Percentiles rank a stretch among this genome's conserved stretches.
Evolutionary conservation across 176 grass and related monocot species (phyloP).

Genomic region (Juncus effusus): DNA sequence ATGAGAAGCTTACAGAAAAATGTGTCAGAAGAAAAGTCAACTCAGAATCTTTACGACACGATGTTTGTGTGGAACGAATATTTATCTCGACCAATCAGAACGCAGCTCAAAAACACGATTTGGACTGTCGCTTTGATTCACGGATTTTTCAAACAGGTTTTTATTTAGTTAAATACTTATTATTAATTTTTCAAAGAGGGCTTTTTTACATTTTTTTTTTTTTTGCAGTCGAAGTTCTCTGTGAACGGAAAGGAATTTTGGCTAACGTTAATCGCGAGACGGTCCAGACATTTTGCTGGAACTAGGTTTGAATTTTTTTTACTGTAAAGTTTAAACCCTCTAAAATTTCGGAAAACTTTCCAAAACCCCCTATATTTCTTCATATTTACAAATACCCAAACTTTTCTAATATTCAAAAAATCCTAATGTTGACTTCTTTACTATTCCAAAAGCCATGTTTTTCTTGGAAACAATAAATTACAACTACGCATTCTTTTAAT

Average conservation of each 20-base stretch:
- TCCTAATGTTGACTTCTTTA: background rate
- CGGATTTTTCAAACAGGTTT: constrained; percentile 97
- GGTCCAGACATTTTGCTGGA: constrained; percentile 98
- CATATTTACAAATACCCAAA: background rate
- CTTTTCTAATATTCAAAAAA: too few species aligned
- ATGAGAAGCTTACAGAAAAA: constrained; percentile 98
- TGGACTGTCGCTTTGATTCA: constrained; percentile 90
- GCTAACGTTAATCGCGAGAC: constrained; percentile 92
- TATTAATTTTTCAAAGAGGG: background rate
- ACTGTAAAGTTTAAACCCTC: background rate
- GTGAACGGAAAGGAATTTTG: constrained; percentile 75
- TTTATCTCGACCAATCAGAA: constrained; percentile 64
- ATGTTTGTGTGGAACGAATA: constrained; percentile 99
- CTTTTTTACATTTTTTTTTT: constrained; percentile 17
- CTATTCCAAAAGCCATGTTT: too few species aligned
- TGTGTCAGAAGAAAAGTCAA: constrained; percentile 48
- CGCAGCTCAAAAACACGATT: constrained; percentile 73
- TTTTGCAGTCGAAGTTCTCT: constrained; percentile 59
- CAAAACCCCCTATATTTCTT: background rate
- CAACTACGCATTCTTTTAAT: too few species aligned
- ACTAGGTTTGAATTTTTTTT: constrained; percentile 60
- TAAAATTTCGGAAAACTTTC: too few species aligned
- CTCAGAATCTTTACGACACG: constrained; percentile 70
- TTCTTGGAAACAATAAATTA: too few species aligned
- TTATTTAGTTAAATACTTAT: constrained; percentile 2